A percentile compares a stretch with the other conserved stretches of the same genome.
Evolutionary conservation across 179 eudicot species (phyloP).

Genomic region (Beta lomatogona): DNA sequence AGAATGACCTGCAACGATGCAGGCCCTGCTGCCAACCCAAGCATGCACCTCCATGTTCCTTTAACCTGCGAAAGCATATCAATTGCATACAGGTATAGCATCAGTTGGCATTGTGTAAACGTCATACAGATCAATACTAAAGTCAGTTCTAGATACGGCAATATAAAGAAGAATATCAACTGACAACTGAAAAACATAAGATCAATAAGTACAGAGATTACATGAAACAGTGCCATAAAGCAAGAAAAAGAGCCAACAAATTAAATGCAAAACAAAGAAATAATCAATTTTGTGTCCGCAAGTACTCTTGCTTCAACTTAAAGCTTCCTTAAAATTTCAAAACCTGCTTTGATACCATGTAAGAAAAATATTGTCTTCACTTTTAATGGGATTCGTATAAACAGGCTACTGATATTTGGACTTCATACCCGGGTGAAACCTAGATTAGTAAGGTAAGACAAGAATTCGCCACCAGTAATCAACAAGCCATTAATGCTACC

Average conservation of each 20-base stretch:
- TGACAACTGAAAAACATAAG: background rate
- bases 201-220: background rate
- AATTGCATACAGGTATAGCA: background rate
- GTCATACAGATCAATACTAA: background rate
- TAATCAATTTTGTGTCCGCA: background rate
- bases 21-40: slow-evolving; percentile 7
- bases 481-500: slow-evolving; percentile 61
- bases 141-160: too few relatives aligned
- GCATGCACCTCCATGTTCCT: slow-evolving; percentile 71
- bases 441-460: slow-evolving; percentile 53
- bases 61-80: background rate
- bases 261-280: background rate
- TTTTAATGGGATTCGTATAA: background rate
- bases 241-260: background rate
- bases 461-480: slow-evolving; percentile 56
- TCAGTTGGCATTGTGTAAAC: background rate
- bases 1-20: slow-evolving; percentile 1
- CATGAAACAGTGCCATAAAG: background rate
- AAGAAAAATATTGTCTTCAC: background rate
- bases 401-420: background rate
- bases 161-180: background rate
- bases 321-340: background rate
- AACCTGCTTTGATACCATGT: background rate
- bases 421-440: slow-evolving; percentile 47
- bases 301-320: background rate